Base-by-base conservation (phyloP, 108 stramenopile species). In the Cylindrotheca fusiformis region DNA sequence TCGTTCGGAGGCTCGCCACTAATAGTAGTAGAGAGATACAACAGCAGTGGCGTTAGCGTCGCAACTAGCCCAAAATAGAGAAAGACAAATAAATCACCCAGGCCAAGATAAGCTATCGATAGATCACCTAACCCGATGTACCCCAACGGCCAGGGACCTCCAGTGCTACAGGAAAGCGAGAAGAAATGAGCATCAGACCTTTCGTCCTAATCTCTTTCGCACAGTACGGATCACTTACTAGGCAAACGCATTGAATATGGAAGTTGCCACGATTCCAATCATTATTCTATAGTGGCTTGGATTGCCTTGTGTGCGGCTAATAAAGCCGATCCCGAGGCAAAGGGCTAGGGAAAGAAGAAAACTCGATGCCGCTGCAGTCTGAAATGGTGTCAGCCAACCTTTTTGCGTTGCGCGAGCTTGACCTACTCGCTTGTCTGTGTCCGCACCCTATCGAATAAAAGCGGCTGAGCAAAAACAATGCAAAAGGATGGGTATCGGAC, bases 11-110 rank as follows among this genome's bases (percentile, higher is more conserved):
- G 30, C 20, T 46, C 31, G 25, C n/a, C 3, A 41, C 22, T 47
- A 31, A 27, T n/a, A 10, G 4, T 18, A 44, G 27, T 0, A 8
- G 61, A 20, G 19, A 72, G 29, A 54, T 79, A 82, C 30, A 91
- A 54, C 53, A 78, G 89, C 4, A 89, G 88, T n/a, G 83, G 60
- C 4, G 76, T 76, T 31, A 93, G 18, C 12, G 86, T 87, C 1
- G 94, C 91, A 47, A 93, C 91, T 8, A 88, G 56, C 21, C 94
- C 94, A 84, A 95, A 95, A 60, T 95, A 95, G 8, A 89, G 55
- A 64, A 95, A 88, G 23, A 90, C 88, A 75, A 93, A 95, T 10
- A 93, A 5, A 67, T 95, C 94, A 17, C 94, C 94, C 17, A 93
- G 74, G 4, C 94, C 94, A 19, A 79, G 77, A 60, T 95, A 95